Base-by-base conservation (phyloP, 192 early-diverging fungal genomes). In the Coemansia sp. region DNA sequence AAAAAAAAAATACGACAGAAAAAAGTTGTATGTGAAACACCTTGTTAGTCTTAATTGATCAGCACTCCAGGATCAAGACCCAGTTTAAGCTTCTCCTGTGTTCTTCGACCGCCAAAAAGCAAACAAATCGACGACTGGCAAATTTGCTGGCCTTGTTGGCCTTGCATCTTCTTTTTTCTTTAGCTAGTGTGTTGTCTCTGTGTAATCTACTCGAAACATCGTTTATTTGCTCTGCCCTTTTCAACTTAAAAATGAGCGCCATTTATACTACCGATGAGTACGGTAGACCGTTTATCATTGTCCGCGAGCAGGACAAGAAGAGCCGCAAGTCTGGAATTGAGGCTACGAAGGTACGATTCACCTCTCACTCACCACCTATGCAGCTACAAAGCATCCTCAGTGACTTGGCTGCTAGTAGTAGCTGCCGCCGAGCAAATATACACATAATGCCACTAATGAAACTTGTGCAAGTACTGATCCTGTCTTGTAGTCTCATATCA, bases 201-300 rank as follows among this genome's bases (percentile, higher is more conserved):
- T 48, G 46, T 31, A 58, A 32, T 58, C 29, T 58, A 42, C 39
- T 38, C 37, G 37, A 45, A 45, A 17, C 44, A 45, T 45, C 44
- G 44, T 5, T 45, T 45, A 45, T 17, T 45, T 29, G 27, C 23
- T 31, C 51, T 29, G 27, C 14, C 9, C 25, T 31, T 55, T 31
- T 55, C 48, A 23, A 55, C 23, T n/a, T 9, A 42, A 78, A 59
- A 65, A 85, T 85, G 84, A 82, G 75, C 69, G 92, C 92, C 41
- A 88, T 95, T 62, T 99, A 97, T 78, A 94, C 94, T 8, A 89
- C 89, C 61, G 98, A 99, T 82, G 97, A 98, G 84, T 98, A 98
- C 86, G 94, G 93, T 42, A 90, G 97, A 61, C 98, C 98, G 46
- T 94, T 98, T 80, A 99, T 99, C 81, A 98, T 99, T 86, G 88